Evolutionary conservation across 1,139 yeast species (phyloP).

Genomic region (Scheffersomyces parashehatae): DNA sequence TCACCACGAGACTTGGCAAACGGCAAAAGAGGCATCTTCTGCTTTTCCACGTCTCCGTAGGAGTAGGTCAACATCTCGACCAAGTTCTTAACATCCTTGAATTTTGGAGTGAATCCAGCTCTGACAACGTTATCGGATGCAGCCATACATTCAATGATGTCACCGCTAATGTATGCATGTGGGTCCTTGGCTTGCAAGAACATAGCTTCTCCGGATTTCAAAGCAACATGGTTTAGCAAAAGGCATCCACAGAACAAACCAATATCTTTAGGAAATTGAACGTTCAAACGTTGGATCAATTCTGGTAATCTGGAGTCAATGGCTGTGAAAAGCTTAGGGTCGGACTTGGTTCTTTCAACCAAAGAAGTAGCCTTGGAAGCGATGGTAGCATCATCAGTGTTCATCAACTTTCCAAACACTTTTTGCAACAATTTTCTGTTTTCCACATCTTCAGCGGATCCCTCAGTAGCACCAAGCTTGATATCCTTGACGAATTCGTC

Average conservation of each 20-base stretch:
- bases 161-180: slow-evolving; percentile 95
- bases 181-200: slow-evolving; percentile 96
- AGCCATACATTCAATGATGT: slow-evolving; percentile 98
- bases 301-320: slow-evolving; percentile 59
- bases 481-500: slow-evolving; percentile 53
- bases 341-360: slow-evolving; percentile 57
- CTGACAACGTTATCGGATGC: slow-evolving; percentile 97
- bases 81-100: slow-evolving; percentile 88
- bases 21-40: slow-evolving; percentile 74
- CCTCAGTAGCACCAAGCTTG: slow-evolving; percentile 44
- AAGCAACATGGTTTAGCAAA: slow-evolving; percentile 80
- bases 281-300: slow-evolving; percentile 71
- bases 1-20: slow-evolving; percentile 70
- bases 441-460: slow-evolving; percentile 45
- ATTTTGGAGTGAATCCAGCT: slow-evolving; percentile 98
- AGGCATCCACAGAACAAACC: slow-evolving; percentile 96
- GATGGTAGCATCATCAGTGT: slow-evolving; percentile 60
- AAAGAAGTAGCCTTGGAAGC: slow-evolving; percentile 56
- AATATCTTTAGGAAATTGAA: slow-evolving; percentile 89
- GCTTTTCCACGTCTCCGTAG: slow-evolving; percentile 86
- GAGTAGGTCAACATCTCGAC: slow-evolving; percentile 90
- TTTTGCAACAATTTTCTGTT: slow-evolving; percentile 70
- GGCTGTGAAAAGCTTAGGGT: slow-evolving; percentile 50
- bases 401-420: slow-evolving; percentile 83
- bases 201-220: slow-evolving; percentile 94